Evolutionary conservation across 129 eudicot species (phyloP).

Genomic region (Helichrysum umbraculigerum): DNA sequence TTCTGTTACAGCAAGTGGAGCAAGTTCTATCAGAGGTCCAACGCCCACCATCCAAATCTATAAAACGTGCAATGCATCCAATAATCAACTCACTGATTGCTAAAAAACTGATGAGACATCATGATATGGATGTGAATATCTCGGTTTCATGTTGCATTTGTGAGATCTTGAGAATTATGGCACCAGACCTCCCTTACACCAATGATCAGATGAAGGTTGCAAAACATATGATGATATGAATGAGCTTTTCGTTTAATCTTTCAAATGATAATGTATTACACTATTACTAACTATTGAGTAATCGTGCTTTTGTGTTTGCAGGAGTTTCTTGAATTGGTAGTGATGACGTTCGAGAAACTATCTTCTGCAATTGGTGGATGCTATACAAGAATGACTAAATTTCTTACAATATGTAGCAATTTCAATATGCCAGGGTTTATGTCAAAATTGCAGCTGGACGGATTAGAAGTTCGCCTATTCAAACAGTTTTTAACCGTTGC

Average conservation of each 20-base stretch:
- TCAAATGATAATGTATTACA: neutral
- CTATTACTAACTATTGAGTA: neutral
- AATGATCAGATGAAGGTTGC: conserved; percentile 45
- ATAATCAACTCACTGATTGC: conserved; percentile 30
- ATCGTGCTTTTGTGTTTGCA: neutral
- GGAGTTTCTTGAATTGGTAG: conserved; percentile 44
- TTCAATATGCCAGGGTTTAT: conserved; percentile 33
- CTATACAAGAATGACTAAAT: conserved; percentile 31
- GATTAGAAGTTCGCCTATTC: conserved; percentile 36
- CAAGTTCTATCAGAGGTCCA: neutral
- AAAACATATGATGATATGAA: neutral
- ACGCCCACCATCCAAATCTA: conserved; percentile 9
- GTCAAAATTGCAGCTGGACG: conserved; percentile 36
- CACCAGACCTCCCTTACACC: conserved; percentile 37
- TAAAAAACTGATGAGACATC: conserved; percentile 24
- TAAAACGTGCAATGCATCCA: conserved; percentile 26
- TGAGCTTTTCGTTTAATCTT: conserved; percentile 4
- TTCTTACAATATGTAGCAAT: conserved; percentile 33
- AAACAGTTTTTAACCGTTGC: conserved; percentile 31
- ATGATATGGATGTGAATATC: conserved; percentile 34
- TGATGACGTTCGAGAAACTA: conserved; percentile 35
- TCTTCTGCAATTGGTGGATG: conserved; percentile 35
- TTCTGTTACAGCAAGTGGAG: conserved; percentile 6
- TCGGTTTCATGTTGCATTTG: conserved; percentile 36
- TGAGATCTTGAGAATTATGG: conserved; percentile 40